Evolutionary conservation across 148 eudicot species (phyloP).

Genomic region (Limonium bicolor): DNA sequence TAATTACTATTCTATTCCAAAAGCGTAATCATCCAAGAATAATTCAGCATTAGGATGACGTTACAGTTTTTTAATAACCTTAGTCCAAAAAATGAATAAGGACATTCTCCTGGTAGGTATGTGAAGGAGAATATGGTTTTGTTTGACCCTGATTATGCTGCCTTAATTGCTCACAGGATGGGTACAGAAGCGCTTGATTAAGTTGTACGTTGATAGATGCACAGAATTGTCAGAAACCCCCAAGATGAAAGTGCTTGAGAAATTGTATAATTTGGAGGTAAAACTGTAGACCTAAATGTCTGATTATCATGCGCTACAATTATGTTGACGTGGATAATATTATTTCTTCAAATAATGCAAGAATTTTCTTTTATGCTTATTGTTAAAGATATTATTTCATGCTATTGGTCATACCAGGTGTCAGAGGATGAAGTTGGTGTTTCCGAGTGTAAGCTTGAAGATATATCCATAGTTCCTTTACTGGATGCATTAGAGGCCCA

Average conservation of each 20-base stretch:
- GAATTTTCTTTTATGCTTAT: slow-evolving; percentile 2
- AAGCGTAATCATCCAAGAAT: no score
- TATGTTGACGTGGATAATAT: no score
- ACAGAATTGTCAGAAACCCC: slow-evolving; percentile 52
- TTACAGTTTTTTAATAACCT: no score
- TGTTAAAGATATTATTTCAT: no score
- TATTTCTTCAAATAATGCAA: no score
- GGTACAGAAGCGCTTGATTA: slow-evolving; percentile 79
- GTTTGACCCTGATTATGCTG: no score
- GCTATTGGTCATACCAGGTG: slow-evolving; percentile 56
- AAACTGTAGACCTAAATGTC: neutral
- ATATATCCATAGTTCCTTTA: slow-evolving; percentile 65
- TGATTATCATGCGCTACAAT: no score
- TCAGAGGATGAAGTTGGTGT: slow-evolving; percentile 83
- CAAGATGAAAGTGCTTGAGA: slow-evolving; percentile 56
- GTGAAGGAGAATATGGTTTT: no score
- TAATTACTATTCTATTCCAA: no score
- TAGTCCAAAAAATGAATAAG: no score
- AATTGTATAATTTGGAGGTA: slow-evolving; percentile 70
- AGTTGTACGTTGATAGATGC: slow-evolving; percentile 64
- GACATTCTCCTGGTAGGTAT: no score
- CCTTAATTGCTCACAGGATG: slow-evolving; percentile 62
- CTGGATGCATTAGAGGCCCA: slow-evolving; percentile 66
- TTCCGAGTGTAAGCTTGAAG: slow-evolving; percentile 71
- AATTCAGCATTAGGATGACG: no score